Conservation (phyloP, 768 basidiomycete species). For the Lactarius tabidus region DNA sequence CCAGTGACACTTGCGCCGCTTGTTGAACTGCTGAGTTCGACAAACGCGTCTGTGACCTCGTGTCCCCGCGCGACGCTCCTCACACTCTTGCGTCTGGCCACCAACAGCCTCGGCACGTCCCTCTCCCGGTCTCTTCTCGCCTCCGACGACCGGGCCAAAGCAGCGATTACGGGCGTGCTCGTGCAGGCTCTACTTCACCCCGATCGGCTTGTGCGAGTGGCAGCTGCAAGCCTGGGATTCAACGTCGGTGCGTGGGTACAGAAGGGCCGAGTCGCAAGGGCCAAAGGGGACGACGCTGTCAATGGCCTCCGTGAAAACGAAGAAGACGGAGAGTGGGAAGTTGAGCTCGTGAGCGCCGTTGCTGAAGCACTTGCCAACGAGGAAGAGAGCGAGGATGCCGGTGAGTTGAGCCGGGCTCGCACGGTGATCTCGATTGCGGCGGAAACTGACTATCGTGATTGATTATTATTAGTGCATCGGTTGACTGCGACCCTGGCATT, state of each 20-base stretch:
- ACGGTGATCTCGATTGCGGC: constrained; percentile 5
- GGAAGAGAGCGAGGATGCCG: constrained; percentile 70
- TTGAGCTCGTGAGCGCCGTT: constrained; percentile 80
- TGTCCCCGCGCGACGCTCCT: constrained; percentile 49
- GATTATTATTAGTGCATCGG: constrained; percentile 62
- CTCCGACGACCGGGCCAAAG: constrained; percentile 30
- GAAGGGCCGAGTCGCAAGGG: constrained; percentile 48
- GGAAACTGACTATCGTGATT: no score
- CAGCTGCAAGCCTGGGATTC: constrained; percentile 80
- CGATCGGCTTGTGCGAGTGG: constrained; percentile 65
- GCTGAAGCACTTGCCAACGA: constrained; percentile 75
- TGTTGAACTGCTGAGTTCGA: constrained; percentile 38
- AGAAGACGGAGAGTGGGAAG: constrained; percentile 78
- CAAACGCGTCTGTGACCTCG: constrained; percentile 32
- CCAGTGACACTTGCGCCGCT: constrained; percentile 44
- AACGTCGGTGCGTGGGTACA: constrained; percentile 68
- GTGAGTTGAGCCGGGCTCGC: constrained; percentile 41
- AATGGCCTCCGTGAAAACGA: constrained; percentile 38
- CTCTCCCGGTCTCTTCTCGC: constrained; percentile 43
- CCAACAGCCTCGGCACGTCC: constrained; percentile 58
- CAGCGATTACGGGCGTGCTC: constrained; percentile 49
- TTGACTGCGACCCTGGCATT: constrained; percentile 75
- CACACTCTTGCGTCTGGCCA: constrained; percentile 60
- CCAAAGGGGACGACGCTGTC: constrained; percentile 31
- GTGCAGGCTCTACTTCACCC: constrained; percentile 65